Percentiles rank a stretch among this genome's conserved stretches.
phyloP scores from a whole-genome alignment of 306 rosid genomes.

The Neltuma alba region DNA sequence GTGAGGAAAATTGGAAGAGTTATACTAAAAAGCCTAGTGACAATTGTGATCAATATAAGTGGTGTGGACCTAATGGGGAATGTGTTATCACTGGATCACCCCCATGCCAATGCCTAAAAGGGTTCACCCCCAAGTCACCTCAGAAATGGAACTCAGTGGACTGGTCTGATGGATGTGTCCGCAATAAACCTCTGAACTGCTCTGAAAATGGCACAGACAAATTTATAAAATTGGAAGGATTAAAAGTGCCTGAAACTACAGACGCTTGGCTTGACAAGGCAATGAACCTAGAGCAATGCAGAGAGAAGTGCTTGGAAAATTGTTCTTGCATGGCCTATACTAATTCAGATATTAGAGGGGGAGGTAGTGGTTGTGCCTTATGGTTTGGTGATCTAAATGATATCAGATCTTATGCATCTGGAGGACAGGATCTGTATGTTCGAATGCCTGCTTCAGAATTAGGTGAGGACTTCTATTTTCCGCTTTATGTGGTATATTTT shows the following conservation, averaged over 20 bases:
- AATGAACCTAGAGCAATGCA: not conserved
- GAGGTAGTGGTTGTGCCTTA: not conserved
- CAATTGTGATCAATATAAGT: not conserved
- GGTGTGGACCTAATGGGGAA: not conserved
- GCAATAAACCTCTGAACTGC: not conserved
- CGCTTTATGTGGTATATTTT: not conserved
- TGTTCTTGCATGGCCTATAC: slow-evolving; percentile 14
- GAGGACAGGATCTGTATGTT: slow-evolving; percentile 1
- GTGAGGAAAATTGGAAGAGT: not conserved
- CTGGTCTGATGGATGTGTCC: slow-evolving; percentile 10
- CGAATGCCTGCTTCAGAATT: slow-evolving; percentile 5
- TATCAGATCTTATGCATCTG: not conserved
- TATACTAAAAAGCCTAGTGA: not conserved
- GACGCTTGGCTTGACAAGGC: not conserved
- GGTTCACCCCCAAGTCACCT: not conserved
- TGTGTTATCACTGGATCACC: not conserved
- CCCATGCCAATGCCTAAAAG: not conserved
- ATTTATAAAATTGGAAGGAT: not conserved
- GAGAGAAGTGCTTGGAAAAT: not conserved
- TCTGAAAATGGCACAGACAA: not conserved
- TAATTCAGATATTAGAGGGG: not conserved
- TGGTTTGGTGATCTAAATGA: not conserved
- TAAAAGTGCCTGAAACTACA: not conserved
- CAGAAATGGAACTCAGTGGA: not conserved
- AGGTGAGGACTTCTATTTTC: not conserved